Evolutionary conservation across 2,329 filamentous ascomycete genomes (phyloP).

Genomic region (Xylariaceae sp.): DNA sequence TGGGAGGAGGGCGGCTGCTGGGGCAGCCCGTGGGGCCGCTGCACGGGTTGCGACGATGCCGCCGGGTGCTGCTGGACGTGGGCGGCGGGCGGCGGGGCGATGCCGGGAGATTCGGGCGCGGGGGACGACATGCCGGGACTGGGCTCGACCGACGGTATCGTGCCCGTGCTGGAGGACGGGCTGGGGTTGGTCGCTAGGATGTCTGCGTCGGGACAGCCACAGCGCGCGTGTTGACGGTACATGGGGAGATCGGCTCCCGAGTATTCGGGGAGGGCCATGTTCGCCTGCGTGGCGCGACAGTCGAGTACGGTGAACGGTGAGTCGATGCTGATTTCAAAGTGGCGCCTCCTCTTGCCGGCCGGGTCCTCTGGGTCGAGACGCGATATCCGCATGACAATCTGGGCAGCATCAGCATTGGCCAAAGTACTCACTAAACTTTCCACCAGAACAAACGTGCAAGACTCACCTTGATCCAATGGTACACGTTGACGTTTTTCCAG

Average conservation of each 20-base stretch:
- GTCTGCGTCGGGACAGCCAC: slow-evolving; percentile 47
- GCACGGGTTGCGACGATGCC: slow-evolving; percentile 17
- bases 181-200: slow-evolving; percentile 50
- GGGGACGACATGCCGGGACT: slow-evolving; percentile 10
- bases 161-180: slow-evolving; percentile 54
- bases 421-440: too few relatives aligned
- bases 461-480: slow-evolving; percentile 87
- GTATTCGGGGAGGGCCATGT: slow-evolving; percentile 80
- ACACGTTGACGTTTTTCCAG: slow-evolving; percentile 88
- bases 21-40: slow-evolving; percentile 12
- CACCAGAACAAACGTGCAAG: not conserved
- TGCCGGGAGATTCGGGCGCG: slow-evolving; percentile 20
- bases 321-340: slow-evolving; percentile 95
- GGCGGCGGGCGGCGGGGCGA: slow-evolving; percentile 48
- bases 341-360: slow-evolving; percentile 62
- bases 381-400: slow-evolving; percentile 91
- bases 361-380: slow-evolving; percentile 74
- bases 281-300: slow-evolving; percentile 86
- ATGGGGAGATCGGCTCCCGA: slow-evolving; percentile 44
- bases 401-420: not conserved
- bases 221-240: slow-evolving; percentile 39
- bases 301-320: slow-evolving; percentile 90
- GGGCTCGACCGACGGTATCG: slow-evolving; percentile 33
- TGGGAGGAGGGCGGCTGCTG: slow-evolving; percentile 15
- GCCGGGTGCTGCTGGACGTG: slow-evolving; percentile 35